These are phyloP conservation scores for Monilinia fructigena DNA, from an alignment of 2,329 filamentous ascomycete species.

Conservation along the genomic window DNA sequence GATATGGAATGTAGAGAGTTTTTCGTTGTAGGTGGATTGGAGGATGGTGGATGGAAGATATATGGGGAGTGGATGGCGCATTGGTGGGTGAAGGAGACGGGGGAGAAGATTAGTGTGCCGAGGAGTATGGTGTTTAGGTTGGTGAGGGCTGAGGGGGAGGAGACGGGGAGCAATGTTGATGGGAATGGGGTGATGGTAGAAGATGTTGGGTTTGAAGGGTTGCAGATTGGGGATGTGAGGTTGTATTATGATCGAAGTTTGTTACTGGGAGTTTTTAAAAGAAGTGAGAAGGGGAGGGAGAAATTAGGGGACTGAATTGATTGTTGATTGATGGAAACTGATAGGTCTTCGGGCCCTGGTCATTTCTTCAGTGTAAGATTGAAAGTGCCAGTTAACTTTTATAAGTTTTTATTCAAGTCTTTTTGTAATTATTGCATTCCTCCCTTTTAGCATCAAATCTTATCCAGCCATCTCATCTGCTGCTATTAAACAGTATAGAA, in stretches of 20 bases:
- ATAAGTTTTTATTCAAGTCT: too few relatives aligned
- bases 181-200: neutral
- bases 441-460: too few relatives aligned
- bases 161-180: neutral
- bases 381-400: too few relatives aligned
- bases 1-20: conserved; percentile 14
- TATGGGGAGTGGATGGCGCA: conserved; percentile 23
- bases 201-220: conserved; percentile 24
- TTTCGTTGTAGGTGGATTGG: neutral
- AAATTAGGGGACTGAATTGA: conserved; percentile 18
- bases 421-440: too few relatives aligned
- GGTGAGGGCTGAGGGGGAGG: conserved; percentile 23
- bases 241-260: conserved; percentile 26
- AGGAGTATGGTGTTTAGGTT: conserved; percentile 24
- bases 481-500: too few relatives aligned
- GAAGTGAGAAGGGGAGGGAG: conserved; percentile 21
- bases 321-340: too few relatives aligned
- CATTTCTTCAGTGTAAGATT: too few relatives aligned
- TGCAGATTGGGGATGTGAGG: conserved; percentile 25
- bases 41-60: conserved; percentile 15
- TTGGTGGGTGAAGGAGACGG: conserved; percentile 22
- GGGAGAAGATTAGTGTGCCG: conserved; percentile 19
- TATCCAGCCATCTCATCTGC: too few relatives aligned
- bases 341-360: too few relatives aligned
- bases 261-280: conserved; percentile 15